These are phyloP conservation scores for Singerocomus inundabilis DNA, from an alignment of 1,284 basidiomycete genomes.

Conservation along the genomic window DNA sequence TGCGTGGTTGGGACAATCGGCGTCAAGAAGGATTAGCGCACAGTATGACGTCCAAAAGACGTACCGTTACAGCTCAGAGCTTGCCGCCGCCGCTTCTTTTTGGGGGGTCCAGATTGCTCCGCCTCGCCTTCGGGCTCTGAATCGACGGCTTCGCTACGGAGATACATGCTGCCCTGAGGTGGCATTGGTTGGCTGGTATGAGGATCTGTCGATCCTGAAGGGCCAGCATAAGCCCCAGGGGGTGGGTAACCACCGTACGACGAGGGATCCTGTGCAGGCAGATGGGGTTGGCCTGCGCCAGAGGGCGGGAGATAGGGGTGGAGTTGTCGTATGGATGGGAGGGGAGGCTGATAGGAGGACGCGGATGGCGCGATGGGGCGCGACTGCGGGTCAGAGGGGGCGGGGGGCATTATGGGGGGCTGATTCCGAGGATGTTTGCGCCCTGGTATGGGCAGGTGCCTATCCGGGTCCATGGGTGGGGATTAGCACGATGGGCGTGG, in stretches of 20 bases:
- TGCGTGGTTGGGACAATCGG: slow-evolving; percentile 1
- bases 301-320: slow-evolving; percentile 57
- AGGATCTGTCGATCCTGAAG: slow-evolving; percentile 31
- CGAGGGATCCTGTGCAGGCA: slow-evolving; percentile 17
- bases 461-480: slow-evolving; percentile 31
- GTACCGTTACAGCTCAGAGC: slow-evolving; percentile 76
- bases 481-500: slow-evolving; percentile 15
- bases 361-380: slow-evolving; percentile 26
- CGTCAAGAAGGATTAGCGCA: slow-evolving; percentile 12
- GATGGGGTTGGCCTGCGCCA: slow-evolving; percentile 23
- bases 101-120: slow-evolving; percentile 54
- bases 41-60: slow-evolving; percentile 26
- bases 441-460: slow-evolving; percentile 33
- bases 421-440: slow-evolving; percentile 27
- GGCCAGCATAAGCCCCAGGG: slow-evolving; percentile 19
- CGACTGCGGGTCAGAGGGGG: slow-evolving; percentile 24
- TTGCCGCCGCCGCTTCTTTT: slow-evolving; percentile 73
- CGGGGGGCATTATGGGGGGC: slow-evolving; percentile 20
- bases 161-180: slow-evolving; percentile 30
- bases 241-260: slow-evolving; percentile 32
- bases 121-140: slow-evolving; percentile 48
- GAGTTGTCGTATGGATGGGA: slow-evolving; percentile 66
- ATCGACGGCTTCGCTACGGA: slow-evolving; percentile 38
- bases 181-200: slow-evolving; percentile 24
- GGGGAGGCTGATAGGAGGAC: slow-evolving; percentile 33